Conservation (phyloP, 2,329 filamentous ascomycete species). For the Meredithiella fracta region DNA sequence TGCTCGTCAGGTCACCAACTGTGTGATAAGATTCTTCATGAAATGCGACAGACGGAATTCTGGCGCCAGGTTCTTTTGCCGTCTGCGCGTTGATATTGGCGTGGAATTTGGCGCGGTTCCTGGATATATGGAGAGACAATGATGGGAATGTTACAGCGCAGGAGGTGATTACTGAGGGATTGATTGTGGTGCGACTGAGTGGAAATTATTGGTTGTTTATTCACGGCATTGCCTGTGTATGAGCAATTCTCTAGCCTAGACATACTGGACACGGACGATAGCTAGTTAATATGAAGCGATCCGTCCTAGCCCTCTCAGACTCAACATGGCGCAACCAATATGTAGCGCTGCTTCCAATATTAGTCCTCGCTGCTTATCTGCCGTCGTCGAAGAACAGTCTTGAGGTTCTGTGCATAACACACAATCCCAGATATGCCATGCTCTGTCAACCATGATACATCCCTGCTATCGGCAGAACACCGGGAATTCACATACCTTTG, state of each 20-base stretch:
- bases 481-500: not conserved
- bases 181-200: not conserved
- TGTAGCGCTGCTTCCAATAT: too few relatives aligned
- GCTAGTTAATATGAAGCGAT: too few relatives aligned
- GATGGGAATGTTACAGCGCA: not conserved
- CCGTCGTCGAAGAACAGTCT: too few relatives aligned
- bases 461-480: too few relatives aligned
- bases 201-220: not conserved
- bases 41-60: not conserved
- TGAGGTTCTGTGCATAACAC: not conserved
- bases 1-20: too few relatives aligned
- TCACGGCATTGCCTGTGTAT: too few relatives aligned
- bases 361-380: too few relatives aligned
- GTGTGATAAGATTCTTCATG: not conserved
- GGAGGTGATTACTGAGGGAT: not conserved
- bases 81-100: not conserved
- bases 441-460: not conserved
- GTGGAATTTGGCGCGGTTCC: not conserved
- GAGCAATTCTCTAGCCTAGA: too few relatives aligned
- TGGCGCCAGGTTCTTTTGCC: not conserved
- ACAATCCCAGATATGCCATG: not conserved
- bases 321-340: too few relatives aligned
- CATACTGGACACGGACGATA: too few relatives aligned
- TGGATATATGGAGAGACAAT: not conserved
- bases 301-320: too few relatives aligned